phyloP scores from a whole-genome alignment of 176 grass and related monocot species.

The Echinochloa phyllopogon region DNA sequence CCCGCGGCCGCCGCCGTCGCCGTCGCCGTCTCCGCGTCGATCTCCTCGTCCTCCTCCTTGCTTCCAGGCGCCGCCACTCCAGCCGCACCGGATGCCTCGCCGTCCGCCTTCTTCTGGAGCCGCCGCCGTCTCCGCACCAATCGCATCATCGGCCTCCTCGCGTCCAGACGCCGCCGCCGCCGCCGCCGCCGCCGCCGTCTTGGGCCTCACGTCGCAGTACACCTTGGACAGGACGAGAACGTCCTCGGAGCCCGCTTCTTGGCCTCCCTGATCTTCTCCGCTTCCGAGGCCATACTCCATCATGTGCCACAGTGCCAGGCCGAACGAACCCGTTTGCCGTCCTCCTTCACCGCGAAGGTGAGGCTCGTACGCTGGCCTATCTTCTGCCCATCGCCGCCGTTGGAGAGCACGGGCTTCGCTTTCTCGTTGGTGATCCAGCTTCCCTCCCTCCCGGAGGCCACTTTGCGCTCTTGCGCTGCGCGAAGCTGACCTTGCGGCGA shows the following conservation, averaged over 20 bases:
- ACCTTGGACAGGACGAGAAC: neutral
- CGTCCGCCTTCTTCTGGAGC: neutral
- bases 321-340: neutral
- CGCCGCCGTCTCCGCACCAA: too few relatives aligned
- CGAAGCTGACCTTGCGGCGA: neutral
- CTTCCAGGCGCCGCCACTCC: neutral
- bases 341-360: neutral
- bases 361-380: neutral
- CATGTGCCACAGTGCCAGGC: constrained; percentile 51
- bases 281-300: constrained; percentile 15
- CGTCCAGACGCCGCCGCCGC: too few relatives aligned
- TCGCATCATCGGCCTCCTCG: neutral
- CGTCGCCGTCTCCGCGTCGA: neutral
- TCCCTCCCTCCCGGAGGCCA: constrained; percentile 20
- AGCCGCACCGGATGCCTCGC: neutral
- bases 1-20: neutral
- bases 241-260: too few relatives aligned
- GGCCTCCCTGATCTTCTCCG: too few relatives aligned
- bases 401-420: neutral
- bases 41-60: neutral
- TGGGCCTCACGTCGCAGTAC: neutral
- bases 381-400: neutral
- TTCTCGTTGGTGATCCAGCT: neutral
- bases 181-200: too few relatives aligned
- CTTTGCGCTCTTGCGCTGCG: neutral